Percentiles rank a stretch among this genome's conserved stretches.
Evolutionary conservation across 495 filamentous ascomycete genomes (phyloP).

Genomic region (Talaromyces stipitatus): DNA sequence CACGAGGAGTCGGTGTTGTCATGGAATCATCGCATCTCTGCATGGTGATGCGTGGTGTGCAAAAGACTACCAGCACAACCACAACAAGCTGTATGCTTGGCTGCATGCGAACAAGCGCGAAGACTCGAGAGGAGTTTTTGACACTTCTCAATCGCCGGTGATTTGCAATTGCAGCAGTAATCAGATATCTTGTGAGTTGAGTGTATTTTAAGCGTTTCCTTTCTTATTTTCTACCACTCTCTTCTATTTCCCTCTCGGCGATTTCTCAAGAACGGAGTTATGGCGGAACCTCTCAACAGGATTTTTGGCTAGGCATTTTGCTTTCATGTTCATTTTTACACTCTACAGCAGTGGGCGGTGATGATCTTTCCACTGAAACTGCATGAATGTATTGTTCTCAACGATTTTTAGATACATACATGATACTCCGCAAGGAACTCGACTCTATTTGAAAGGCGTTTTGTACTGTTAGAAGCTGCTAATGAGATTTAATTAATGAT

Average conservation of each 20-base stretch:
- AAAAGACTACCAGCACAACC: slow-evolving; percentile 80
- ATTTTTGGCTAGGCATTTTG: slow-evolving; percentile 14
- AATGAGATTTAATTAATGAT: background rate
- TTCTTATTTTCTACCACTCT: slow-evolving; percentile 5
- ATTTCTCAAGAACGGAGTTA: slow-evolving; percentile 26
- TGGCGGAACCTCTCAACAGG: slow-evolving; percentile 32
- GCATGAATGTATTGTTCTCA: slow-evolving; percentile 1
- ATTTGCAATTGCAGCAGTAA: slow-evolving; percentile 1
- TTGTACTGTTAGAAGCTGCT: background rate
- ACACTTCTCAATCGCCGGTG: slow-evolving; percentile 63
- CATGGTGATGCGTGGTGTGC: slow-evolving; percentile 94
- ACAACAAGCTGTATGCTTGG: slow-evolving; percentile 96
- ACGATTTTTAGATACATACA: slow-evolving; percentile 1
- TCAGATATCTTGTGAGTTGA: background rate
- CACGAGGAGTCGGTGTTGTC: slow-evolving; percentile 86
- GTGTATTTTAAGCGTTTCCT: slow-evolving; percentile 3
- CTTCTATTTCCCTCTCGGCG: background rate
- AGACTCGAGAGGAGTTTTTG: slow-evolving; percentile 90
- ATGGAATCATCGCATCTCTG: slow-evolving; percentile 98
- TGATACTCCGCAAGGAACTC: background rate
- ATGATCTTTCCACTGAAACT: background rate
- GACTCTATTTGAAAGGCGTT: background rate
- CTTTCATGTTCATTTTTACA: slow-evolving; percentile 7
- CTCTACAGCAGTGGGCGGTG: background rate
- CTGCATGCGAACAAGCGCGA: slow-evolving; percentile 84